Evolutionary conservation across 169 alveolate genomes (phyloP), one percentile per base, ranked within the genome.

Genomic region (Besnoitia besnoiti): DNA sequence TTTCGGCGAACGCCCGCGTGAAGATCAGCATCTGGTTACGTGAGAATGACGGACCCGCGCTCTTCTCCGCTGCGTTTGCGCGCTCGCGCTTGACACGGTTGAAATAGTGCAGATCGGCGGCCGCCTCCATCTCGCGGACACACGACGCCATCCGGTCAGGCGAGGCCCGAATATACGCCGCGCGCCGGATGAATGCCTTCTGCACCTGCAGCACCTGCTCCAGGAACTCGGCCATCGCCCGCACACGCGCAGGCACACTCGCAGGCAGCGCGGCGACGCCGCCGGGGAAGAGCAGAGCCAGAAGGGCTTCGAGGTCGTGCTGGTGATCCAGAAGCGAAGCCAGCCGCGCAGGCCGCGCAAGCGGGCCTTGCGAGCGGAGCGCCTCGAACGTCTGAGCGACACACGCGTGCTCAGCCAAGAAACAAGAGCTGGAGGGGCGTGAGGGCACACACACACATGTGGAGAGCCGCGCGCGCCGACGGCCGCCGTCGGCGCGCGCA

Each of bases 361-460:
- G 59, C 1, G 87, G 87, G 55, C 87, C 87, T 77, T 77, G 87
- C 33, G 87, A 37, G 0, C 87, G 87, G 61, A 77, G 55, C 24
- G 59, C 10, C 59, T 77, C 61, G 21, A 39, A 35, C 37, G 87
- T 77, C 87, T 77, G 87, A 19, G 19, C 67, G 24, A n/a, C 7
- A 16, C 67, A 19, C 67, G 24, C 30, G 67, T n/a, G n/a, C n/a
- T n/a, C n/a, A n/a, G n/a, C n/a, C n/a, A n/a, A n/a, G n/a, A n/a
- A n/a, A n/a, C n/a, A n/a, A n/a, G n/a, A n/a, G n/a, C n/a, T n/a
- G n/a, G n/a, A n/a, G n/a, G n/a, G n/a, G n/a, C n/a, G n/a, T n/a
- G n/a, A n/a, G n/a, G n/a, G n/a, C n/a, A n/a, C n/a, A n/a, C n/a
- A n/a, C n/a, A n/a, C n/a, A n/a, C n/a, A n/a, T n/a, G n/a, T n/a